These are phyloP conservation scores for Termitomyces sp. DNA, from an alignment of 768 basidiomycete species.

Conservation along the genomic window DNA sequence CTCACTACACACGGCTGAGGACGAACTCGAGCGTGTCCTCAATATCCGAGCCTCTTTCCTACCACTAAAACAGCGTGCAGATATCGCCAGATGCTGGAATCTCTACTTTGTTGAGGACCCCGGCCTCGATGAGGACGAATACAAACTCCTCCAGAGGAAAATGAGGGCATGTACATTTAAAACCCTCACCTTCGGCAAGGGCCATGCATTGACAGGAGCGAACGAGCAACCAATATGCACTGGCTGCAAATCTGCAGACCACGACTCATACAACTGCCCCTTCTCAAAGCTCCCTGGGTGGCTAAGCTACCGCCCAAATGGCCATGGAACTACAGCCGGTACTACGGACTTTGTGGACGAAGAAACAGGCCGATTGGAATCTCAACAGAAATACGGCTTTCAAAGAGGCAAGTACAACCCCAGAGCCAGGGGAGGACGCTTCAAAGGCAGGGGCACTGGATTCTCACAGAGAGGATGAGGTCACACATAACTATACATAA, in stretches of 20 bases:
- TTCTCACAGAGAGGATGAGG: neutral
- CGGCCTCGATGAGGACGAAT: neutral
- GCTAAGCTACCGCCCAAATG: neutral
- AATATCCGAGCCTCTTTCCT: neutral
- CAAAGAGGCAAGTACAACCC: neutral
- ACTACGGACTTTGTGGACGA: neutral
- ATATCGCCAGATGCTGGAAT: neutral
- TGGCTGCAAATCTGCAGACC: neutral
- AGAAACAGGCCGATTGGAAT: accelerated
- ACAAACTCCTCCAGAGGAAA: neutral
- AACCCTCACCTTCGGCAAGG: neutral
- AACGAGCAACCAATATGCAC: neutral
- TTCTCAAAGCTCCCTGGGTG: neutral
- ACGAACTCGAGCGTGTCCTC: accelerated
- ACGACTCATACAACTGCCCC: neutral
- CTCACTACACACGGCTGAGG: accelerated
- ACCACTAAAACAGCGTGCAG: accelerated
- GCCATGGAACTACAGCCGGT: neutral
- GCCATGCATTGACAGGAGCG: neutral
- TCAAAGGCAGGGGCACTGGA: too few species aligned
- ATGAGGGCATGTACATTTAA: neutral
- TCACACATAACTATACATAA: too few species aligned
- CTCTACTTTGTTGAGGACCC: neutral
- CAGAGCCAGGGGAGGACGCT: too few species aligned
- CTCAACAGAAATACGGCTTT: accelerated